Percentiles rank a stretch among this genome's conserved stretches.
These are phyloP conservation scores for Gossypium herbaceum DNA, from an alignment of 345 rosid species.

Conservation along the genomic window DNA sequence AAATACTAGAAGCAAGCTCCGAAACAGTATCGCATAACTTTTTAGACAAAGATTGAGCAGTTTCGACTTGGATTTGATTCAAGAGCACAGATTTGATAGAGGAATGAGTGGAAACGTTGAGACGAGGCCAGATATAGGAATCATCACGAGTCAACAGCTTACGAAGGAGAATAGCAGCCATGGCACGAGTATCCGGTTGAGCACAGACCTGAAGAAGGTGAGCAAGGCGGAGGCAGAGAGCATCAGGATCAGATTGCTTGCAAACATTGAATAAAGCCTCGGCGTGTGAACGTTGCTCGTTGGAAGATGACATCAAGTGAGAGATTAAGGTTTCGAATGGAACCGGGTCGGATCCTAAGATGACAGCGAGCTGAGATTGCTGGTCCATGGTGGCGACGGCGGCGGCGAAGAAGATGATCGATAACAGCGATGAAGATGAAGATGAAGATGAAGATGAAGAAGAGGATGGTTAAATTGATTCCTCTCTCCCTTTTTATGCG, in stretches of 20 bases:
- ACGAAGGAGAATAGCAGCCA: background rate
- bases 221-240: background rate
- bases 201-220: background rate
- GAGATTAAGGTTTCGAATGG: conserved; percentile 55
- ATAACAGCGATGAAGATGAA: background rate
- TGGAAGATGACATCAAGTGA: background rate
- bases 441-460: background rate
- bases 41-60: conserved; percentile 67
- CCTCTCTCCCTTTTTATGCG: background rate
- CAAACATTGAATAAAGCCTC: background rate
- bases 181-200: background rate
- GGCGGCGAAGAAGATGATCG: background rate
- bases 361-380: conserved; percentile 72
- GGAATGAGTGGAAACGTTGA: background rate
- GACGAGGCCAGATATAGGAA: conserved; percentile 1
- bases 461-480: background rate
- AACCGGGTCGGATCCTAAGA: conserved; percentile 73
- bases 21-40: conserved; percentile 54
- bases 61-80: conserved; percentile 68
- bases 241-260: background rate
- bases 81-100: conserved; percentile 40
- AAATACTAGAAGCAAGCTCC: conserved; percentile 43
- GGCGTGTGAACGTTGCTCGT: background rate
- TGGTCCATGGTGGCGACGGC: conserved; percentile 61
- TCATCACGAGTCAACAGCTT: background rate